phyloP scores from a whole-genome alignment of 2,329 filamentous ascomycete species.

The Blastomyces gilchristii region DNA sequence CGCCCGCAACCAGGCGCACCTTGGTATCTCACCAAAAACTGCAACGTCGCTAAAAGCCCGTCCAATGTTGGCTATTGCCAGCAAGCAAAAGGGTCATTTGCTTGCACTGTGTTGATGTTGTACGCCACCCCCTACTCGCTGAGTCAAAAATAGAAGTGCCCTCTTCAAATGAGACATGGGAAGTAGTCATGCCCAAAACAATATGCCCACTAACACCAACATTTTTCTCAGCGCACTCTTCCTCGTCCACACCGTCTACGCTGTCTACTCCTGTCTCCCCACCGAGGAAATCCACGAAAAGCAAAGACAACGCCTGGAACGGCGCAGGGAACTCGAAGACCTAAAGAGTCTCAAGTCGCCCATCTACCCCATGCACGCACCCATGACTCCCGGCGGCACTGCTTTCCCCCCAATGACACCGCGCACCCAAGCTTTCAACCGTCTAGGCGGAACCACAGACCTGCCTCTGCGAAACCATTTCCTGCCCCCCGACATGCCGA shows the following conservation, averaged over 20 bases:
- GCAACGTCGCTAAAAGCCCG: conserved; percentile 40
- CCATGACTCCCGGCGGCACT: conserved; percentile 18
- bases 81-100: conserved; percentile 51
- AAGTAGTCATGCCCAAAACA: background rate
- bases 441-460: conserved; percentile 30
- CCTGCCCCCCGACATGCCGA: conserved; percentile 16
- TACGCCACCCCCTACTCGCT: conserved; percentile 28
- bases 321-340: conserved; percentile 24
- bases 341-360: conserved; percentile 32
- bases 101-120: conserved; percentile 46
- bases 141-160: background rate
- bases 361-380: conserved; percentile 25
- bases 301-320: conserved; percentile 22
- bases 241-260: conserved; percentile 38
- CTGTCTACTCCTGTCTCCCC: conserved; percentile 39
- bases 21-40: conserved; percentile 56
- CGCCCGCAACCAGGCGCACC: conserved; percentile 47
- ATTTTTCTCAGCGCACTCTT: conserved; percentile 39
- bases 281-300: conserved; percentile 30
- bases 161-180: background rate
- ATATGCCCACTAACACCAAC: conserved; percentile 12
- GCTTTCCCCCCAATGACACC: conserved; percentile 34
- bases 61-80: conserved; percentile 45
- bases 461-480: conserved; percentile 32
- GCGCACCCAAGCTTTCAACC: conserved; percentile 34